phyloP scores from a whole-genome alignment of 331 rosid genomes.

The Ulmus americana region DNA sequence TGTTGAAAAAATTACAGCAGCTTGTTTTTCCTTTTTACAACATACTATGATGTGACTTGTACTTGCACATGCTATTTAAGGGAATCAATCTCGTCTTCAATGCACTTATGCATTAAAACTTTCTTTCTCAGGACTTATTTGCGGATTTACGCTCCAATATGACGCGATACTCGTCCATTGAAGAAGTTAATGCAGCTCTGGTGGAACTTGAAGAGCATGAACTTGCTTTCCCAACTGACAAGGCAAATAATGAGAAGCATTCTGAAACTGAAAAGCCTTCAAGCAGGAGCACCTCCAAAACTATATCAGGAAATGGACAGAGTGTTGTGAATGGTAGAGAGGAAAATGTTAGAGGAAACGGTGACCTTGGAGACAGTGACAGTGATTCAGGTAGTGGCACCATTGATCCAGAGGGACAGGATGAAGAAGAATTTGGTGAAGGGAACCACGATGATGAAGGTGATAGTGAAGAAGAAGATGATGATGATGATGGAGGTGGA shows the following conservation, averaged over 20 bases:
- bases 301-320: constrained; percentile 46
- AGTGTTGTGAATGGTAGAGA: constrained; percentile 49
- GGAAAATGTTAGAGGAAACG: constrained; percentile 59
- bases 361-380: constrained; percentile 59
- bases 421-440: constrained; percentile 75
- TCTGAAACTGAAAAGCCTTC: constrained; percentile 57
- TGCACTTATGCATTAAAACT: constrained; percentile 13
- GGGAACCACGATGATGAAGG: constrained; percentile 72
- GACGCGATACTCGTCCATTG: constrained; percentile 70
- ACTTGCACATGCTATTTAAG: neutral
- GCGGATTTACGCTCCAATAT: constrained; percentile 88
- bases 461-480: constrained; percentile 79
- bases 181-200: constrained; percentile 81
- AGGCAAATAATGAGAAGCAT: constrained; percentile 61
- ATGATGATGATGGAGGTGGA: constrained; percentile 64
- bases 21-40: neutral
- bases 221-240: constrained; percentile 46
- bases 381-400: constrained; percentile 83
- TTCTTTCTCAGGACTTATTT: constrained; percentile 70
- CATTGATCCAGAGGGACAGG: constrained; percentile 60
- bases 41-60: neutral
- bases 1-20: neutral
- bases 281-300: constrained; percentile 41
- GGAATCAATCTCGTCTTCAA: neutral
- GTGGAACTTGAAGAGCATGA: constrained; percentile 86